phyloP scores from a whole-genome alignment of 169 alveolate genomes.

The Plasmodium blacklocki region DNA sequence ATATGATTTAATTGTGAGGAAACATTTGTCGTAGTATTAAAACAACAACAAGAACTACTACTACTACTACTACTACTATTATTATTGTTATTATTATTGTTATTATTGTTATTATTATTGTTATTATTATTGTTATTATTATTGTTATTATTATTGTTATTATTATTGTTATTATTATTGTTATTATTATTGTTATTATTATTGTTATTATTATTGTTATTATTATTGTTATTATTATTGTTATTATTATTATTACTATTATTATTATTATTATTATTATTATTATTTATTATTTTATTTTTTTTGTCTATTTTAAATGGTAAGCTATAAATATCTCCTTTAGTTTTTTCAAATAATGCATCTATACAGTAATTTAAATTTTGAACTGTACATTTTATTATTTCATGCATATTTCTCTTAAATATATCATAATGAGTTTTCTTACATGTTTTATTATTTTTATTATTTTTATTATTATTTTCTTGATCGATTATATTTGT shows the following conservation, averaged over 20 bases:
- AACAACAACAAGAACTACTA: neutral
- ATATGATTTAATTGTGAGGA: no score
- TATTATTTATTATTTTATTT: neutral
- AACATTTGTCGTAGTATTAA: neutral
- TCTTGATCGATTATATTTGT: neutral
- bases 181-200: neutral
- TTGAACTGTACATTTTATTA: slow-evolving; percentile 25
- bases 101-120: neutral
- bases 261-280: neutral
- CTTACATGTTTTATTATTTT: neutral
- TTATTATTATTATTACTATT: neutral
- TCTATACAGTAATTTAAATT: slow-evolving; percentile 42
- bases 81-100: neutral
- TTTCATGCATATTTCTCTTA: slow-evolving; percentile 16
- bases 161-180: neutral
- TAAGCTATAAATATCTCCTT: slow-evolving; percentile 55
- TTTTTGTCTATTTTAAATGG: neutral
- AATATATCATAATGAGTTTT: neutral
- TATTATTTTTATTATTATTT: neutral
- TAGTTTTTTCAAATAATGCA: slow-evolving; percentile 48
- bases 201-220: neutral
- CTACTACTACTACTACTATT: neutral
- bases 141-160: neutral
- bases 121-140: neutral
- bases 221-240: neutral